These are phyloP conservation scores for Candida dajiaensis DNA, from an alignment of 805 yeast species.

Conservation along the genomic window DNA sequence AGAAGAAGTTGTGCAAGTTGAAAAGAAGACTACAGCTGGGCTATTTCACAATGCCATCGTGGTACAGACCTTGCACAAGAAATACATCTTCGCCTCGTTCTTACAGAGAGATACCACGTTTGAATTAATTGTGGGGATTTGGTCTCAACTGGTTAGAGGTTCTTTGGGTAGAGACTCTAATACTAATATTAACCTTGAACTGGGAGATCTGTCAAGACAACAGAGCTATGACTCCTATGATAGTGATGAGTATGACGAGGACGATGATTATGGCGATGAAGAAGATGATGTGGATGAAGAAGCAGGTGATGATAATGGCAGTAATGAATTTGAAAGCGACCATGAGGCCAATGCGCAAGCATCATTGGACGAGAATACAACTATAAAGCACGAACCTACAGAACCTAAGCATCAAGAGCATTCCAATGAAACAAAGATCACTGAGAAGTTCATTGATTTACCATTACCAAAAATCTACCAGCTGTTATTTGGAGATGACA, in stretches of 20 bases:
- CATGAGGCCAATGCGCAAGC: constrained; percentile 9
- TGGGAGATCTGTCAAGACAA: constrained; percentile 7
- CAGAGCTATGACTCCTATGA: constrained; percentile 3
- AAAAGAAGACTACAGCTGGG: constrained; percentile 80
- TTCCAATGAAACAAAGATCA: constrained; percentile 47
- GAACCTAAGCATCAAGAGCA: constrained; percentile 35
- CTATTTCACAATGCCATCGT: constrained; percentile 83
- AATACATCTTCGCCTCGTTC: constrained; percentile 81
- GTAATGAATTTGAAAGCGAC: constrained; percentile 11
- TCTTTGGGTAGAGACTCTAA: constrained; percentile 7
- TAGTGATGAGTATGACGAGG: constrained; percentile 6
- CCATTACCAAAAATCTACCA: constrained; percentile 60
- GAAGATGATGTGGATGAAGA: too few species aligned
- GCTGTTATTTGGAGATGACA: constrained; percentile 59
- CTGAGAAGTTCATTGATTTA: constrained; percentile 48
- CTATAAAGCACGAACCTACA: constrained; percentile 43
- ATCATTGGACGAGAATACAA: constrained; percentile 11
- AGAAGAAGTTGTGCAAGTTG: constrained; percentile 68
- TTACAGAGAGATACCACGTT: constrained; percentile 60
- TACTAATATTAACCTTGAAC: constrained; percentile 6
- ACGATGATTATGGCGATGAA: constrained; percentile 15
- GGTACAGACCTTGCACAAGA: constrained; percentile 35
- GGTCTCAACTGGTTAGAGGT: constrained; percentile 43
- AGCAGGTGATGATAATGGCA: too few species aligned
- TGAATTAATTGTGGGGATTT: constrained; percentile 49